Base-by-base conservation (phyloP, 495 filamentous ascomycete genomes). In the Amphirosellinia nigrospora region DNA sequence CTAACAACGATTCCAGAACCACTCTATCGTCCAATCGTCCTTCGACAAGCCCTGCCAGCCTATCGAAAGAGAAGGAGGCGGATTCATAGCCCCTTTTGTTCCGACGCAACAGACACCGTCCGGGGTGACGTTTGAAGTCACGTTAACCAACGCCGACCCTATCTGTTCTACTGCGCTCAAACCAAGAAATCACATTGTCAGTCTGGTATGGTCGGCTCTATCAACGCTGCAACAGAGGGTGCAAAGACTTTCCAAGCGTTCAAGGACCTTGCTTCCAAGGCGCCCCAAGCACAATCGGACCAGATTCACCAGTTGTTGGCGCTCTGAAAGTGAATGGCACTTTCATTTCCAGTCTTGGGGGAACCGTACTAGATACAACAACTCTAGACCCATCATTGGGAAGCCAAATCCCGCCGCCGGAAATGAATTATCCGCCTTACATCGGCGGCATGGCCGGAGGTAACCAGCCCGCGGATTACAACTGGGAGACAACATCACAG, bases 121-220 rank as follows among this genome's bases (percentile, higher is more conserved):
- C 0, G 82, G 78, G 0, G 76, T 74, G n/a, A 70, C 78, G 8
- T 86, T 85, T 67, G 79, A 83, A 36, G 75, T 87, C 39, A 80
- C 67, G 5, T 73, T 89, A 41, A 74, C 75, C 21, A 82, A 88
- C 64, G 77, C 74, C 19, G 82, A 82, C 53, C 87, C 88, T 0
- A 78, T 86, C 56, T 89, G 87, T 88, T 87, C 74, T 89, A 89
- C 81, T 89, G 87, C 70, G 83, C 81, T 13, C 86, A 88, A 69
- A 77, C 75, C 2, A 74, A 63, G 5, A 76, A 75, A 52, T 79
- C 70, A 3, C 84, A 86, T 71, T 86, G 83, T 68, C 77, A 83
- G 52, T 68, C 73, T 1, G 82, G 82, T 56, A 84, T 84, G 81
- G 81, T 83, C 5, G 80, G 82, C 36, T 70, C 68, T 36, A 77